Percentiles rank a stretch among this genome's conserved stretches.
These are phyloP conservation scores for Acidiella bohemica DNA, from an alignment of 495 filamentous ascomycete genomes.

Conservation along the genomic window DNA sequence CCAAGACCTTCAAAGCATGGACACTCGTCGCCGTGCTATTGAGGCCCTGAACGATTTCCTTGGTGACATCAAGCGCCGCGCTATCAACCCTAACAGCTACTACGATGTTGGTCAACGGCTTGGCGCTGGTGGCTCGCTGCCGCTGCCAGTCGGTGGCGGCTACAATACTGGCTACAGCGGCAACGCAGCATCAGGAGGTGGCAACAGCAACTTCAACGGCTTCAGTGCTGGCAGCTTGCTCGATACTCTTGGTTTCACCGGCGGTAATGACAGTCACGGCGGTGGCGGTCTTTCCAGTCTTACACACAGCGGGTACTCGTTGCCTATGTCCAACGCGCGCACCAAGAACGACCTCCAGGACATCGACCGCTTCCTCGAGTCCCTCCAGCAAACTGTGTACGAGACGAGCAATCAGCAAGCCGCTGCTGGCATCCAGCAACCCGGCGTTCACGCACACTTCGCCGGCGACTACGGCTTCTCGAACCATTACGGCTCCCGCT, in stretches of 20 bases:
- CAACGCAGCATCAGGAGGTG: too few relatives aligned
- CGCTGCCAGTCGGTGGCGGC: slow-evolving; percentile 52
- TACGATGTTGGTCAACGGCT: slow-evolving; percentile 68
- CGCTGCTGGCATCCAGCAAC: slow-evolving; percentile 58
- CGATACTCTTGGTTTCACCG: slow-evolving; percentile 18
- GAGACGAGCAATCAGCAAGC: slow-evolving; percentile 71
- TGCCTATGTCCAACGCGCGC: slow-evolving; percentile 75
- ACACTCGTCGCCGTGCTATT: slow-evolving; percentile 60
- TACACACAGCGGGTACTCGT: slow-evolving; percentile 51
- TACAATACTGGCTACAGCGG: slow-evolving; percentile 48
- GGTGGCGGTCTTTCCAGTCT: slow-evolving; percentile 15
- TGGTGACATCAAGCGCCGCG: slow-evolving; percentile 73
- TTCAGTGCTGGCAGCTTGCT: slow-evolving; percentile 16
- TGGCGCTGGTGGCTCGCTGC: slow-evolving; percentile 39
- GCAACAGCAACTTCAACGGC: slow-evolving; percentile 5
- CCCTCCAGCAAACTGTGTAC: slow-evolving; percentile 89
- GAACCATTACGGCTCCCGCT: slow-evolving; percentile 40
- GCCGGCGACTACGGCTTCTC: slow-evolving; percentile 41
- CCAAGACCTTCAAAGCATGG: slow-evolving; percentile 29
- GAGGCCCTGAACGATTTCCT: slow-evolving; percentile 92
- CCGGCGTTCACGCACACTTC: slow-evolving; percentile 51
- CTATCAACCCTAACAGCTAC: slow-evolving; percentile 75
- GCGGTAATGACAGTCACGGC: slow-evolving; percentile 8
- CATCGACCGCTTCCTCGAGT: slow-evolving; percentile 84
- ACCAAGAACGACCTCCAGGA: slow-evolving; percentile 87